A percentile compares a stretch with the other conserved stretches of the same genome.
Conservation (phyloP, 371 early-diverging fungal genomes). For the Mortierella sp. region DNA sequence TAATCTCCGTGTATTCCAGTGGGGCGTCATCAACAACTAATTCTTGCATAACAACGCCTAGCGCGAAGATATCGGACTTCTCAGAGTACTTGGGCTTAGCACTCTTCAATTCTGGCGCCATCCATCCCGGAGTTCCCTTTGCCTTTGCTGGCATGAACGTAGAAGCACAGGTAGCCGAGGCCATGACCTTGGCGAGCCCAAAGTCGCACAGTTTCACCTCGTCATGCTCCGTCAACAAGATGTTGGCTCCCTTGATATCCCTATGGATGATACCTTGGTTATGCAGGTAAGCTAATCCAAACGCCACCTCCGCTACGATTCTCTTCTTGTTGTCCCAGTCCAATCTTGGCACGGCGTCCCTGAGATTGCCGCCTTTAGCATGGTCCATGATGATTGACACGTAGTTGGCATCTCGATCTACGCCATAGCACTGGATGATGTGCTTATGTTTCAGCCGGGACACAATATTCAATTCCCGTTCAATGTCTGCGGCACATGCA, state of each 20-base stretch:
- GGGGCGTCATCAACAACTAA: not conserved
- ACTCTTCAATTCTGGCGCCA: slow-evolving; percentile 1
- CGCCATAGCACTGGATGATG: slow-evolving; percentile 12
- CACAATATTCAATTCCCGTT: slow-evolving; percentile 5
- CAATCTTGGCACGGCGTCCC: not conserved
- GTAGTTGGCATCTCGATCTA: not conserved
- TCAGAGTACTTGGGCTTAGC: slow-evolving; percentile 8
- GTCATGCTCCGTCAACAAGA: slow-evolving; percentile 4
- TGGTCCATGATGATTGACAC: not conserved
- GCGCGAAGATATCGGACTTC: slow-evolving; percentile 10
- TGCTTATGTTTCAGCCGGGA: slow-evolving; percentile 5
- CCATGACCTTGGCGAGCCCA: slow-evolving; percentile 6
- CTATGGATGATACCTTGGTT: not conserved
- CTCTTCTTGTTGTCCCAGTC: slow-evolving; percentile 14
- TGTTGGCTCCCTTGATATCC: slow-evolving; percentile 12
- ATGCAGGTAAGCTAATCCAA: slow-evolving; percentile 13
- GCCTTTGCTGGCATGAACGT: not conserved
- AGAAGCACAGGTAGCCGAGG: not conserved
- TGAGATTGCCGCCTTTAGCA: slow-evolving; percentile 9
- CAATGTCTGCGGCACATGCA: not conserved
- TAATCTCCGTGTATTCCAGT: not conserved
- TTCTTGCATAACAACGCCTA: slow-evolving; percentile 12
- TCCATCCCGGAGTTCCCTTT: slow-evolving; percentile 12
- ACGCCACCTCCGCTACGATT: slow-evolving; percentile 11
- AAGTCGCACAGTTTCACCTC: slow-evolving; percentile 17